A percentile compares a stretch with the other conserved stretches of the same genome.
phyloP scores from a whole-genome alignment of 2,329 filamentous ascomycete species.

The Pseudopithomyces chartarum region DNA sequence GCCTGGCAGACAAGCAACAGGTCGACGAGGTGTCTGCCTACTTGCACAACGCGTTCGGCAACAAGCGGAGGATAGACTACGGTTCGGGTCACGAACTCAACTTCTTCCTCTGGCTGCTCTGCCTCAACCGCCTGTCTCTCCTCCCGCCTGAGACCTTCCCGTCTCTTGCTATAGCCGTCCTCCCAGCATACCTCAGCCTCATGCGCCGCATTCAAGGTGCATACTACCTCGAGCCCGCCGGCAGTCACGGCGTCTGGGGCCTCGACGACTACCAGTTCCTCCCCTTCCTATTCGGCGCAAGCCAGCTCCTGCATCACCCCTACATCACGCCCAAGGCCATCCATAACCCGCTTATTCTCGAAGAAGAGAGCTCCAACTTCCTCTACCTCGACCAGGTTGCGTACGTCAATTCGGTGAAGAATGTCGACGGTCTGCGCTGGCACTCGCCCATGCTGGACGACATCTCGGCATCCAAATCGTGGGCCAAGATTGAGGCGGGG shows the following conservation, averaged over 20 bases:
- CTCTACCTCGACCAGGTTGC: constrained; percentile 90
- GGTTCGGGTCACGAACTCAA: constrained; percentile 97
- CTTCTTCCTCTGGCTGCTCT: constrained; percentile 96
- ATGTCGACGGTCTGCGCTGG: constrained; percentile 91
- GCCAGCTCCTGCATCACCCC: constrained; percentile 68
- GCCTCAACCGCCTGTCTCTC: constrained; percentile 78
- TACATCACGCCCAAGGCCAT: constrained; percentile 64
- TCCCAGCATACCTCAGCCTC: constrained; percentile 78
- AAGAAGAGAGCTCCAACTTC: constrained; percentile 83
- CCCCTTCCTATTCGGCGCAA: constrained; percentile 57
- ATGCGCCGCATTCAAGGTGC: constrained; percentile 89
- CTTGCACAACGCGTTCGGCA: constrained; percentile 82
- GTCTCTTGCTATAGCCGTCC: constrained; percentile 75
- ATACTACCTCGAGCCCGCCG: constrained; percentile 89
- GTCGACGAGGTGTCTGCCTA: constrained; percentile 78
- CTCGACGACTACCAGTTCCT: constrained; percentile 61
- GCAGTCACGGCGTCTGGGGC: constrained; percentile 59
- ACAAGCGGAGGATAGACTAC: constrained; percentile 83
- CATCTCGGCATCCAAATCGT: constrained; percentile 86
- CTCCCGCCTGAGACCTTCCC: constrained; percentile 71
- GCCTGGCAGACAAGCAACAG: constrained; percentile 58
- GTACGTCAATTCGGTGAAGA: constrained; percentile 97
- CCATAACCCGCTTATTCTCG: constrained; percentile 84
- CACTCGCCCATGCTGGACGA: constrained; percentile 98
- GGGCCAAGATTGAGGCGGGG: constrained; percentile 89